Percentiles rank a stretch among this genome's conserved stretches.
These are phyloP conservation scores for Fusarium protoensiforme DNA, from an alignment of 2,329 filamentous ascomycete species.

Conservation along the genomic window DNA sequence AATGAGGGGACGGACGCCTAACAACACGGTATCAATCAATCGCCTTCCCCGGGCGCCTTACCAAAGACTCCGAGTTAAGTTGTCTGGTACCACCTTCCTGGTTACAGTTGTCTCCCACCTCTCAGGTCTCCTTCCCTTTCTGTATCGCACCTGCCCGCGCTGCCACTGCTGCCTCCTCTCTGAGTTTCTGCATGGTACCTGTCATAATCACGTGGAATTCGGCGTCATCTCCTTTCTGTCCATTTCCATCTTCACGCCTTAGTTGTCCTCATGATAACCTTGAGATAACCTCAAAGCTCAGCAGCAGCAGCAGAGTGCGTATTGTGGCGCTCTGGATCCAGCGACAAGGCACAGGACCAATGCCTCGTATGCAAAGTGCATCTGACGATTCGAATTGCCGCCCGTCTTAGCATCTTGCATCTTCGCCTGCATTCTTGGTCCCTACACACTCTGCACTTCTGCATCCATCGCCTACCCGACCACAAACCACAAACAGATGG, in stretches of 20 bases:
- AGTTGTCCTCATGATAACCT: not conserved
- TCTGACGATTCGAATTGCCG: slow-evolving; percentile 1
- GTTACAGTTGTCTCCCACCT: slow-evolving; percentile 4
- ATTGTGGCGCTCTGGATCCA: not conserved
- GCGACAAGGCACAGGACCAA: not conserved
- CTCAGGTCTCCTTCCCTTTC: not conserved
- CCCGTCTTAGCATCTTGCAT: not conserved
- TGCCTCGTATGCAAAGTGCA: not conserved
- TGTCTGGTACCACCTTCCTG: slow-evolving; percentile 1
- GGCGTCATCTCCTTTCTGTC: not conserved
- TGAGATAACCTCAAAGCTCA: not conserved
- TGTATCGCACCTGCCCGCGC: not conserved
- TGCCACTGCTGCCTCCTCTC: not conserved
- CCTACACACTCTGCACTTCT: not conserved
- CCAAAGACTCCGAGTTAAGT: not conserved
- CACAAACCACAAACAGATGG: not conserved
- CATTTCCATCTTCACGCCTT: not conserved
- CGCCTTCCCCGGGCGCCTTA: not conserved
- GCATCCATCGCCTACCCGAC: not conserved
- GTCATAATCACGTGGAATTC: slow-evolving; percentile 5
- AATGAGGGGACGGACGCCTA: not conserved
- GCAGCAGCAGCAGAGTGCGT: not conserved
- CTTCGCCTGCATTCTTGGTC: not conserved
- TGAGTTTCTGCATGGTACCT: not conserved
- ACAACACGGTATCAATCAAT: not conserved